Evolutionary conservation across 306 rosid species (phyloP), one percentile per base, ranked within the genome.

Genomic region (Castanospermum australe): DNA sequence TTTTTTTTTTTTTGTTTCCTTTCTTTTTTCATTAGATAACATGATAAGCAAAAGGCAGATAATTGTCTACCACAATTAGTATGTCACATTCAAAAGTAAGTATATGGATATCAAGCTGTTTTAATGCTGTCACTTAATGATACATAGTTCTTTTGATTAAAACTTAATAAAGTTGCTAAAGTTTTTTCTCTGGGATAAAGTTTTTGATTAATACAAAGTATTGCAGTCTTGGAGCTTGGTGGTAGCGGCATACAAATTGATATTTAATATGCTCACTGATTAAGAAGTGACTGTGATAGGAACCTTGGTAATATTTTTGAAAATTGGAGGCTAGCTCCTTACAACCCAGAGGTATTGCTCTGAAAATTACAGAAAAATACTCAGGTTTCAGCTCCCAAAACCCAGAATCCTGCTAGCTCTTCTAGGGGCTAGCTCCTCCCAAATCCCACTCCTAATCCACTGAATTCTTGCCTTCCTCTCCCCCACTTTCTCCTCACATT

Each of bases 61-160:
- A 63, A 63, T 32, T 68, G 61, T 62, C 30, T 70, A 21, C 75
- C n/a, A 28, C 36, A 2, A 30, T 25, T 61, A 52, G 57, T 68
- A 32, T 38, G 38, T 71, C 56, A 55, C 17, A 1, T 52, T 42
- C 38, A 33, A 51, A 76, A 59, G 22, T 24, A 76, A 59, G 22
- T 24, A 3, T 11, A 75, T 67, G 59, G 59, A 70, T 21, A 38
- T 61, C 45, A 76, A 70, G 42, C 73, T 69, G 24, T 59, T 69
- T 51, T 51, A 28, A 21, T 70, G 38, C 44, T 67, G 7, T 9
- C 33, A 48, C 54, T 28, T 54, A 30, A 57, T 30, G 70, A 44
- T 54, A 68, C 15, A 22, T n/a, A 60, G 48, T 45, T 22, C 71
- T 11, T 21, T 28, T 17, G 8, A n/a, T 28, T 77, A 15, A 62